These are phyloP conservation scores for Sporobolomyces roseus DNA, from an alignment of 768 basidiomycete genomes.

Conservation along the genomic window DNA sequence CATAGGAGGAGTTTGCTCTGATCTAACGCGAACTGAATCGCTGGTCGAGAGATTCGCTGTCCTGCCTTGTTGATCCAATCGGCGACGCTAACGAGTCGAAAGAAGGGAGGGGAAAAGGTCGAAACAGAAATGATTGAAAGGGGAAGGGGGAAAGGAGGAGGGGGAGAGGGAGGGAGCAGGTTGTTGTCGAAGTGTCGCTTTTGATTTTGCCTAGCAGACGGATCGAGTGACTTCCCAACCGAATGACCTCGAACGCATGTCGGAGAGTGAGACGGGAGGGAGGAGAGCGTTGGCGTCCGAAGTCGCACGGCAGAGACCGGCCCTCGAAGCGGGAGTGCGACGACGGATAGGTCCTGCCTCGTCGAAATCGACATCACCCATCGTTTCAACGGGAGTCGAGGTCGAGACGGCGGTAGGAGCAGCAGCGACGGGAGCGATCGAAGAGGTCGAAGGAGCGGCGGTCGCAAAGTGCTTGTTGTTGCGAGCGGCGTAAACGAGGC, in stretches of 20 bases:
- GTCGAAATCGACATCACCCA: neutral
- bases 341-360: neutral
- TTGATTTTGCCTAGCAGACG: constrained; percentile 7
- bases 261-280: constrained; percentile 27
- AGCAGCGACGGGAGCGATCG: constrained; percentile 7
- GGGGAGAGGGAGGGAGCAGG: neutral
- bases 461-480: constrained; percentile 22
- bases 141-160: neutral
- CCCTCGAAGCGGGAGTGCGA: constrained; percentile 13
- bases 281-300: constrained; percentile 17
- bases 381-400: constrained; percentile 25
- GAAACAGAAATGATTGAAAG: no score
- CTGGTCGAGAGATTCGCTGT: constrained; percentile 13
- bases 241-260: constrained; percentile 21
- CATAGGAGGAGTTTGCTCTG: constrained; percentile 9
- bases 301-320: constrained; percentile 5
- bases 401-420: constrained; percentile 30
- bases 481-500: constrained; percentile 26
- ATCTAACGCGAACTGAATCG: constrained; percentile 20
- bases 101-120: no score
- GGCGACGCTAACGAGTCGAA: neutral
- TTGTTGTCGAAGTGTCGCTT: neutral
- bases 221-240: constrained; percentile 30
- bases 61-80: neutral
- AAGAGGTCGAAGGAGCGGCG: neutral